Evolutionary conservation across 768 basidiomycete species (phyloP).

Genomic region (Phylloporus rhodoxanthus): DNA sequence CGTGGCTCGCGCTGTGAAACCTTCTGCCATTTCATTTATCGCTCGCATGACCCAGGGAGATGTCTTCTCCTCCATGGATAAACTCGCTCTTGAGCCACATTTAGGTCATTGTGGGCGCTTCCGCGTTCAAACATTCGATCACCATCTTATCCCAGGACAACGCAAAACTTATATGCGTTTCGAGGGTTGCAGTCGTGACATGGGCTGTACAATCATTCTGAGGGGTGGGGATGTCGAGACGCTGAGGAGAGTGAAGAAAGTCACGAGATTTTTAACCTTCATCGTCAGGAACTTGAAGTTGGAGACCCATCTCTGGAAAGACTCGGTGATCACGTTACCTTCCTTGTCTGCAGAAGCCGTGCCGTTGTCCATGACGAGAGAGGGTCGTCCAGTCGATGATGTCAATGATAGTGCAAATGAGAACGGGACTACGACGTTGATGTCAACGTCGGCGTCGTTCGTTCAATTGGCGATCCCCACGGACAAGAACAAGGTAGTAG

Average conservation of each 20-base stretch:
- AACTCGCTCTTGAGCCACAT: constrained; percentile 81
- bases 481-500: constrained; percentile 13
- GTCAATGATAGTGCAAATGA: constrained; percentile 21
- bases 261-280: constrained; percentile 87
- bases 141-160: constrained; percentile 86
- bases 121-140: constrained; percentile 90
- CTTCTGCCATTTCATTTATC: constrained; percentile 79
- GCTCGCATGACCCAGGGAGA: constrained; percentile 94
- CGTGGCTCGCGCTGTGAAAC: constrained; percentile 85
- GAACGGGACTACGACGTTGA: constrained; percentile 8
- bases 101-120: constrained; percentile 85
- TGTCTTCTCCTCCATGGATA: constrained; percentile 93
- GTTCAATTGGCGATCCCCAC: constrained; percentile 17
- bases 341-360: constrained; percentile 61
- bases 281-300: constrained; percentile 90
- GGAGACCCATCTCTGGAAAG: constrained; percentile 92
- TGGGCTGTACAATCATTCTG: constrained; percentile 91
- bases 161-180: constrained; percentile 98
- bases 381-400: constrained; percentile 22
- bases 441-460: constrained; percentile 23
- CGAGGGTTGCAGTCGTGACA: constrained; percentile 88
- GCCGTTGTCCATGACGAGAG: constrained; percentile 34
- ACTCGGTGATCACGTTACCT: constrained; percentile 73
- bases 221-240: constrained; percentile 82
- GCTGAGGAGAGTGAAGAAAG: constrained; percentile 81